Evolutionary conservation across 768 basidiomycete species (phyloP).

Genomic region (Boletus barrowsii): DNA sequence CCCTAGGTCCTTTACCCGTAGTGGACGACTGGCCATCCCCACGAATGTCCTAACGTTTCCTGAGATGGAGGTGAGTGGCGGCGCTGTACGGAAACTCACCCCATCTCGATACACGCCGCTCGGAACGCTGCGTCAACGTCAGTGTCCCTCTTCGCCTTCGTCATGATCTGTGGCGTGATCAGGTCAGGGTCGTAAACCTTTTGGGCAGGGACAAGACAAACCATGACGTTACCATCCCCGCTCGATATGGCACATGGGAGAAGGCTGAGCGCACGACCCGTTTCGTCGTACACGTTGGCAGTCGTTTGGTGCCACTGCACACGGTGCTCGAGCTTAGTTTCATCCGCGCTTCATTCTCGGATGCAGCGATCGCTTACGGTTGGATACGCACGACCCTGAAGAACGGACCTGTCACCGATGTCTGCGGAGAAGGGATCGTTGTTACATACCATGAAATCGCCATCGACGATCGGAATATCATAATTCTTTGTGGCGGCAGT

Average conservation of each 20-base stretch:
- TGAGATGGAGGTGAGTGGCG: neutral
- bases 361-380: conserved; percentile 20
- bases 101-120: conserved; percentile 51
- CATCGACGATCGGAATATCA: conserved; percentile 41
- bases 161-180: conserved; percentile 35
- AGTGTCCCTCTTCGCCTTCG: conserved; percentile 40
- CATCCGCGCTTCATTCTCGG: conserved; percentile 3
- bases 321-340: neutral
- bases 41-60: conserved; percentile 36
- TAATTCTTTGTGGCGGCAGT: conserved; percentile 34
- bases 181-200: conserved; percentile 2
- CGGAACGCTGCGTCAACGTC: conserved; percentile 46
- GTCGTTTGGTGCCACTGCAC: conserved; percentile 32
- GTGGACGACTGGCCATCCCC: conserved; percentile 42
- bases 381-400: conserved; percentile 38
- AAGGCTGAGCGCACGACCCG: conserved; percentile 26
- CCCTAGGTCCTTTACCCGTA: conserved; percentile 35
- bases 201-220: conserved; percentile 6
- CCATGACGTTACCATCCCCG: conserved; percentile 38
- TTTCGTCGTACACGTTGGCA: conserved; percentile 27
- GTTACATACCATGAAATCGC: conserved; percentile 40
- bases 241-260: conserved; percentile 36
- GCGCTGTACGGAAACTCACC: conserved; percentile 22
- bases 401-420: conserved; percentile 1
- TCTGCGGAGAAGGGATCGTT: neutral